phyloP scores from a whole-genome alignment of 768 basidiomycete species.

The Mycena pura region DNA sequence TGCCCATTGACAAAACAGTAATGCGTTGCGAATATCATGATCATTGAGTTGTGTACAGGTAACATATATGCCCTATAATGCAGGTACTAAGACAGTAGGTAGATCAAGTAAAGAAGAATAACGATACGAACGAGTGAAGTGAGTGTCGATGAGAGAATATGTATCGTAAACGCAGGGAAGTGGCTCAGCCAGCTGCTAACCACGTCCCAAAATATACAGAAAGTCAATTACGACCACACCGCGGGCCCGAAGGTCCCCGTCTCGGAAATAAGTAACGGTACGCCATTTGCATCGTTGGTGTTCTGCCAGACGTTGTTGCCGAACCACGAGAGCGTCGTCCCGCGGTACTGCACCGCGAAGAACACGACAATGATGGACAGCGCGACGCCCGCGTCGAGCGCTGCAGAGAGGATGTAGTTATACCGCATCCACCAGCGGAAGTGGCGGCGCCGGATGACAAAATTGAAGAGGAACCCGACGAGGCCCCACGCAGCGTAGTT shows the following conservation, averaged over 20 bases:
- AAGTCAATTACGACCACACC: slow-evolving; percentile 54
- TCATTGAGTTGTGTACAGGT: neutral
- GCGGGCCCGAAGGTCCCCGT: slow-evolving; percentile 66
- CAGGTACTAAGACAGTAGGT: slow-evolving; percentile 5
- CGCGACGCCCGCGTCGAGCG: slow-evolving; percentile 70
- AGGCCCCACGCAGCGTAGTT: slow-evolving; percentile 86
- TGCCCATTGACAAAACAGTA: no score
- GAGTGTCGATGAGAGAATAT: slow-evolving; percentile 7
- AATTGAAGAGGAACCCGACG: slow-evolving; percentile 90
- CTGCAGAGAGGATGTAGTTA: slow-evolving; percentile 89
- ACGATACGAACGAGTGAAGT: no score
- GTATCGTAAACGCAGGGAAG: neutral
- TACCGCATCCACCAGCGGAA: slow-evolving; percentile 88
- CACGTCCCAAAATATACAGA: neutral
- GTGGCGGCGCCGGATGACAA: slow-evolving; percentile 72
- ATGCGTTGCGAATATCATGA: no score
- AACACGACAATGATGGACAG: slow-evolving; percentile 66
- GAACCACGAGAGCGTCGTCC: slow-evolving; percentile 73
- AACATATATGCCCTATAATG: slow-evolving; percentile 12
- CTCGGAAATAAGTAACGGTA: slow-evolving; percentile 55
- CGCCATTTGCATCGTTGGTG: slow-evolving; percentile 71
- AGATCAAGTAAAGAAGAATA: no score
- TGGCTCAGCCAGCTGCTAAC: slow-evolving; percentile 17
- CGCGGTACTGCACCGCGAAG: slow-evolving; percentile 62
- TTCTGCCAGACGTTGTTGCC: slow-evolving; percentile 78